These are phyloP conservation scores for Mucor piriformis DNA, from an alignment of 371 early-diverging fungal species.

Conservation along the genomic window DNA sequence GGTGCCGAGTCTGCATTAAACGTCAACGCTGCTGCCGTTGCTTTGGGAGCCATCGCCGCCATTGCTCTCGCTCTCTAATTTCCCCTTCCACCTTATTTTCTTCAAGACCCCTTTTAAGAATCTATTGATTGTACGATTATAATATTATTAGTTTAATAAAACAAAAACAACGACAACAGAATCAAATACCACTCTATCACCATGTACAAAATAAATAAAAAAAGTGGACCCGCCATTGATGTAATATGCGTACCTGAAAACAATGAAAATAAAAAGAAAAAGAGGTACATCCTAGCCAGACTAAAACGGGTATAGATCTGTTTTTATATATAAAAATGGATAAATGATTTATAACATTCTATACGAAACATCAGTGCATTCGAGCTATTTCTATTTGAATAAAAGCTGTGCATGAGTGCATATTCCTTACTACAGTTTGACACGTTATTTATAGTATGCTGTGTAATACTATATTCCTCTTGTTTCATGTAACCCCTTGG, in stretches of 20 bases:
- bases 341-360: background rate
- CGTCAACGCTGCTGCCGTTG: constrained; percentile 35
- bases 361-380: background rate
- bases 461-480: background rate
- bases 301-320: background rate
- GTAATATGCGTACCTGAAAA: too few relatives aligned
- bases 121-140: constrained; percentile 15
- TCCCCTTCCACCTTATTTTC: constrained; percentile 5
- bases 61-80: constrained; percentile 22
- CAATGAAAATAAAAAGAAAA: too few relatives aligned
- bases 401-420: background rate
- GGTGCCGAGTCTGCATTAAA: constrained; percentile 19
- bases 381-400: background rate
- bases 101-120: constrained; percentile 3
- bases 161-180: background rate
- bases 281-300: too few relatives aligned
- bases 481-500: background rate
- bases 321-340: background rate
- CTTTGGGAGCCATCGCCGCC: constrained; percentile 37
- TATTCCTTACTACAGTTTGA: background rate
- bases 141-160: constrained; percentile 4
- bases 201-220: background rate
- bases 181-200: background rate
- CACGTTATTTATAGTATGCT: constrained; percentile 1
- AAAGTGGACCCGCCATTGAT: too few relatives aligned